Conservation (phyloP, 148 eudicot species). For the Cornus suecica region DNA sequence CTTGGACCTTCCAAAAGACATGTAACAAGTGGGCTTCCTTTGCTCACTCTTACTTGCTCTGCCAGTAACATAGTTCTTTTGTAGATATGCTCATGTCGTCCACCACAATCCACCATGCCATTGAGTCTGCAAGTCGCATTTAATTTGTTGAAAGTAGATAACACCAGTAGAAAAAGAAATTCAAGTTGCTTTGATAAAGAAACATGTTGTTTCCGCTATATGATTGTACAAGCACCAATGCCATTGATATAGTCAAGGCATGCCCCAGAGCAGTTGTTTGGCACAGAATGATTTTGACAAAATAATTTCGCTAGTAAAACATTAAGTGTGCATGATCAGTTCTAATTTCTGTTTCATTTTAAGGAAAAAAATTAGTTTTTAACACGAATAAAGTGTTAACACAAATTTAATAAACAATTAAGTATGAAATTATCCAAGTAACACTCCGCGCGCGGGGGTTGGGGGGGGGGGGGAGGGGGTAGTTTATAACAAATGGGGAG, state of each 20-base stretch:
- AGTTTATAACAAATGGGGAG: too few relatives aligned
- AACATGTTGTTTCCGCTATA: background rate
- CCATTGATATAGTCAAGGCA: background rate
- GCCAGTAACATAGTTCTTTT: slow-evolving; percentile 82
- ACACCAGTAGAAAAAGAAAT: slow-evolving; percentile 5
- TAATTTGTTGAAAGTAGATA: slow-evolving; percentile 1
- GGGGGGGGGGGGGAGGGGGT: too few relatives aligned
- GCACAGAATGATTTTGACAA: background rate
- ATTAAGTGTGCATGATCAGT: background rate
- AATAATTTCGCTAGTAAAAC: background rate
- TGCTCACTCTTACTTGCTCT: slow-evolving; percentile 92
- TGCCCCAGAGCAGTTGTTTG: background rate
- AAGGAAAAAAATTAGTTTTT: too few relatives aligned
- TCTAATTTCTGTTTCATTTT: background rate
- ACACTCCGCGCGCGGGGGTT: too few relatives aligned
- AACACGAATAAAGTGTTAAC: too few relatives aligned
- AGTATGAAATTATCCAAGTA: too few relatives aligned
- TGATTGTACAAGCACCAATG: background rate
- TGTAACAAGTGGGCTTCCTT: slow-evolving; percentile 89
- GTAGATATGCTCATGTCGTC: slow-evolving; percentile 82
- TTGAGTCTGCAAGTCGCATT: slow-evolving; percentile 55
- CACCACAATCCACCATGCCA: slow-evolving; percentile 92
- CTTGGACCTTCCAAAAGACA: slow-evolving; percentile 96
- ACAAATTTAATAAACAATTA: too few relatives aligned
- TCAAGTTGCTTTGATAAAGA: background rate